Base-by-base conservation (phyloP, 768 basidiomycete genomes). In the Boletus vinaceobasis region DNA sequence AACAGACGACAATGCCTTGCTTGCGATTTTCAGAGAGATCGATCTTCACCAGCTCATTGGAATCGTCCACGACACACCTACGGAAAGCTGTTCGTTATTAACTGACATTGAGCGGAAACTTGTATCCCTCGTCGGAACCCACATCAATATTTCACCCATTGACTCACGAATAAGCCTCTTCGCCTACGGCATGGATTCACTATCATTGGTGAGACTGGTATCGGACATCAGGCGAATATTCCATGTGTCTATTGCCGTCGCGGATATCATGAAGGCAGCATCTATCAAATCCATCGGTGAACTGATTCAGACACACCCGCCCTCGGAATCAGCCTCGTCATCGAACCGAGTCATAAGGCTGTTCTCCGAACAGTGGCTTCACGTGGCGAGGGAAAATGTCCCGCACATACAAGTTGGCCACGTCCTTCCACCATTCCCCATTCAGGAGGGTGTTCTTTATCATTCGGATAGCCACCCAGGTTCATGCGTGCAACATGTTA, bases 361-460 rank as follows among this genome's bases (percentile, higher is more conserved):
- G 17, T 67, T 65, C 47, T 67, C 57, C 14, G 52, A 63, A 19
- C 29, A 51, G 21, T 65, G 65, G 65, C 44, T 56, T 33, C 52
- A 43, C 13, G 52, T 57, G 39, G 58, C 51, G 5, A 17, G 48
- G 43, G 40, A 57, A 42, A 50, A 42, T 32, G 13, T 55, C 14
- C 46, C 56, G 2, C 50, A 40, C 13, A 13, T 49, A 6, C 52
- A 47, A 15, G 43, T 69, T 9, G 56, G 43, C 35, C 51, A 45
- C 13, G 57, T 71, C 50, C 75, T 77, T 23, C 78, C 79, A 19
- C 67, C 79, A 29, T 77, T 79, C 49, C 67, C 77, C 19, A 67
- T 79, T 14, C 79, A 80, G 54, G 77, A 78, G 63, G 79, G 79
- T 21, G 73, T 80, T 17, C 60, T 80, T 47, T 72, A 74, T 46